Evolutionary conservation across 768 basidiomycete genomes (phyloP), one percentile per base, ranked within the genome.

Genomic region (Mycena metata): DNA sequence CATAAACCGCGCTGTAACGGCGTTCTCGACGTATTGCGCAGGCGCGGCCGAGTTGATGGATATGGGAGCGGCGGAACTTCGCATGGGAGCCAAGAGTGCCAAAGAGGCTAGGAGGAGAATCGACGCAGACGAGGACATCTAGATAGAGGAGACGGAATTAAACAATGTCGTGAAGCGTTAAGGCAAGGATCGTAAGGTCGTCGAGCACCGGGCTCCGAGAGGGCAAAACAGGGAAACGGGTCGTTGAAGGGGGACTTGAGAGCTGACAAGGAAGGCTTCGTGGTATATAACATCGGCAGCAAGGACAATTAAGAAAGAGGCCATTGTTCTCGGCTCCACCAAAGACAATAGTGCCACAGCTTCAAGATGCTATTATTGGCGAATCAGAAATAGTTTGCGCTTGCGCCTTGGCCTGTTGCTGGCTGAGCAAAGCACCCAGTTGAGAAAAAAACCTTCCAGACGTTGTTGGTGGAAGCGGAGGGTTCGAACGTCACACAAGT

Each of bases 1-100:
- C 35, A 85, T 78, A 50, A 82, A 79, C 71, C 86, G 86, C 13
- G 88, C 88, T 45, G 82, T 82, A 21, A 86, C 74, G 5, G 77
- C 88, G 64, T 89, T 89, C 69, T 84, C 59, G 33, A 63, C 12
- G 62, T 54, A 69, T 17, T 59, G 58, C 47, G 42, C 45, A 24
- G 66, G 58, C 13, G 66, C 62, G 45, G 64, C 51, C 2, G 62
- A 57, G 60, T 63, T 63, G 52, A 70, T 41, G 35, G 56, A 45
- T 19, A 69, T 21, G 2, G 68, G 68, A 1, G 68, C 68, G 1
- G 68, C 68, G 51, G 15, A 24, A 30, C n/a, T 57, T 19, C 39
- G 52, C 5, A 69, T 49, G 19, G 67, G 67, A n/a, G 62, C 58
- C 35, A 56, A n/a, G 12, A 55, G 19, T 11, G 30, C 52, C 26